Base-by-base conservation (phyloP, 2,329 filamentous ascomycete genomes). In the Ramichloridium luteum region DNA sequence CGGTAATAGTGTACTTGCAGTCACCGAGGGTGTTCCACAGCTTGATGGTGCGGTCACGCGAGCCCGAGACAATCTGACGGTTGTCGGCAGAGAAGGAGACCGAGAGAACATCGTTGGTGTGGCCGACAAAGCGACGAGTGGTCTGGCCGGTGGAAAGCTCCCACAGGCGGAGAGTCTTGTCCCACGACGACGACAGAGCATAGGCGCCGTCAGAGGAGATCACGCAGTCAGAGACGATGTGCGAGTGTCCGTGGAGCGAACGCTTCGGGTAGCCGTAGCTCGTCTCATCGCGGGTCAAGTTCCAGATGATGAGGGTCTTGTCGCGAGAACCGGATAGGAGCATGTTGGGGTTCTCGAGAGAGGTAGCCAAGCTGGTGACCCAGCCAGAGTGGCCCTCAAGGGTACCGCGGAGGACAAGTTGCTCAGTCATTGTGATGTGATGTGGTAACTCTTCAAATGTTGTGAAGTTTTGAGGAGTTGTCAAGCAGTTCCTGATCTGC, bases 1-100 rank as follows among this genome's bases (percentile, higher is more conserved):
- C 90, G 68, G 84, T 93, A 74, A 98, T 96, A 72, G 88, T 98
- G 80, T 78, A 98, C 77, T 98, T 98, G 86, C 90, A 98, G 78
- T 98, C 90, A 69, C 90, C 90, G 50, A 98, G 84, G 56, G 90
- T 98, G 77, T 98, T 98, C 90, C 90, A 98, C 58, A 98, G 80
- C 83, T 96, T 98, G 77, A 98, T 96, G 60, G 82, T 84, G 64
- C 85, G 80, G 74, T 98, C 90, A 65, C 90, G 86, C 48, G 90
- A 96, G 51, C 86, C 90, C 50, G 90, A 96, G 57, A 96, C 90
- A 67, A 98, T 96, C 76, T 96, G 90, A 62, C 90, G 82, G 82
- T 96, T 96, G 75, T 98, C 90, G 77, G 90, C 90, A 56, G 90
- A 96, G 82, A 98, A 98, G 54, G 86, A 94, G 64, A 98, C 90